Conservation (phyloP, 768 basidiomycete genomes). For the Artomyces pyxidatus region DNA sequence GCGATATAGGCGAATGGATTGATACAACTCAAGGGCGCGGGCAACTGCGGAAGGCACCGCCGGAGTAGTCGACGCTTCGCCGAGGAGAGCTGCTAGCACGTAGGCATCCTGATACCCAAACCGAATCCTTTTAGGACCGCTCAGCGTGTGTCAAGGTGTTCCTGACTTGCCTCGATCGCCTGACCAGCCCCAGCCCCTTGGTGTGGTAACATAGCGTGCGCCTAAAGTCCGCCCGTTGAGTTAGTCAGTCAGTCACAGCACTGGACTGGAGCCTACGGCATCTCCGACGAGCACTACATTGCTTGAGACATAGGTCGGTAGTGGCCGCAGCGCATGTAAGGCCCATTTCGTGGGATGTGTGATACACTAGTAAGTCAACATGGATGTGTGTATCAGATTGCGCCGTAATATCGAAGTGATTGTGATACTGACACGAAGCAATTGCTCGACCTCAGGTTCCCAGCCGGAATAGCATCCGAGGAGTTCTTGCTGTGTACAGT, state of each 20-base stretch:
- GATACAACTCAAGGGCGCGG: constrained; percentile 22
- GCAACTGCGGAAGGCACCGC: constrained; percentile 14
- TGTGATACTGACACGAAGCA: constrained; percentile 17
- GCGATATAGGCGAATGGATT: constrained; percentile 21
- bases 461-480: constrained; percentile 21
- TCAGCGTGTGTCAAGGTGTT: too few relatives aligned
- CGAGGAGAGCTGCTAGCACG: constrained; percentile 22
- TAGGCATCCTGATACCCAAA: constrained; percentile 22
- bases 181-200: constrained; percentile 28
- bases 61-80: constrained; percentile 16
- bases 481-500: constrained; percentile 19
- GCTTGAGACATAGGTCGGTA: constrained; percentile 19
- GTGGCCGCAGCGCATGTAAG: constrained; percentile 21
- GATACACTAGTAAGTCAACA: constrained; percentile 15
- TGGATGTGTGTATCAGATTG: not conserved
- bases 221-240: constrained; percentile 13
- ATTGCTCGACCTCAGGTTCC: constrained; percentile 23
- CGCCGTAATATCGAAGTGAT: too few relatives aligned
- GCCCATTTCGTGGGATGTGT: constrained; percentile 25
- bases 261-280: constrained; percentile 16
- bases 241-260: not conserved
- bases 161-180: constrained; percentile 26
- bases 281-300: constrained; percentile 25
- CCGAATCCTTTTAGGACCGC: not conserved
- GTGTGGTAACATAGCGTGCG: constrained; percentile 27